Conservation (phyloP, 148 eudicot species). For the Chenopodium berlandieri region DNA sequence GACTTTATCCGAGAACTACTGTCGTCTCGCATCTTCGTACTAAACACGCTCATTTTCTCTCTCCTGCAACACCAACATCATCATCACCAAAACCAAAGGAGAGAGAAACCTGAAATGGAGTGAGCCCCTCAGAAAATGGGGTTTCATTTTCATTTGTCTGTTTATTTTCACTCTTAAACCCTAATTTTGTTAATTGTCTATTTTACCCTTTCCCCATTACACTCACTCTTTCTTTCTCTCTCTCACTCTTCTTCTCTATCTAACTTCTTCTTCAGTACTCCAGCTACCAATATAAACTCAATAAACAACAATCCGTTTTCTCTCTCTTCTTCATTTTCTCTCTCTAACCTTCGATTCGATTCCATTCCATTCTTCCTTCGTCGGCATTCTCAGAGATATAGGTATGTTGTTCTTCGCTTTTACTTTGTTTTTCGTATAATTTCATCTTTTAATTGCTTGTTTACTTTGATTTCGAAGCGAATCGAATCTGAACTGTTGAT, state of each 20-base stretch:
- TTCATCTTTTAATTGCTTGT: constrained; percentile 23
- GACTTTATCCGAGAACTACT: background rate
- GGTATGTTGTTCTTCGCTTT: constrained; percentile 13
- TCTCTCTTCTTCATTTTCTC: background rate
- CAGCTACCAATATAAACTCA: background rate
- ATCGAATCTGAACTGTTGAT: background rate
- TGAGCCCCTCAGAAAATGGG: background rate
- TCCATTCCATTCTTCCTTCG: constrained; percentile 28
- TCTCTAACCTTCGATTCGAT: constrained; percentile 19
- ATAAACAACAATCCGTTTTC: background rate
- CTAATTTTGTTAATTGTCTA: background rate
- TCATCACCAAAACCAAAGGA: background rate
- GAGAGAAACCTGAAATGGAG: background rate
- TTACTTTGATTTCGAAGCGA: constrained; percentile 22
- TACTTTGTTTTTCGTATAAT: constrained; percentile 1
- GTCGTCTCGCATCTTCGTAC: constrained; percentile 11
- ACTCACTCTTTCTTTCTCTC: background rate
- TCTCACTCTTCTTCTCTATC: background rate
- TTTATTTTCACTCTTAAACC: background rate
- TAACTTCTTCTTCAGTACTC: background rate
- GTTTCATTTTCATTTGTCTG: background rate
- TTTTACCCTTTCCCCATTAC: background rate
- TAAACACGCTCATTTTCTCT: constrained; percentile 15
- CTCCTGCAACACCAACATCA: constrained; percentile 3
- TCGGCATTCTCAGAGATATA: constrained; percentile 45